Percentiles rank a stretch among this genome's conserved stretches.
phyloP scores from a whole-genome alignment of 805 yeast species.

The Groenewaldozyma tartarivorans region DNA sequence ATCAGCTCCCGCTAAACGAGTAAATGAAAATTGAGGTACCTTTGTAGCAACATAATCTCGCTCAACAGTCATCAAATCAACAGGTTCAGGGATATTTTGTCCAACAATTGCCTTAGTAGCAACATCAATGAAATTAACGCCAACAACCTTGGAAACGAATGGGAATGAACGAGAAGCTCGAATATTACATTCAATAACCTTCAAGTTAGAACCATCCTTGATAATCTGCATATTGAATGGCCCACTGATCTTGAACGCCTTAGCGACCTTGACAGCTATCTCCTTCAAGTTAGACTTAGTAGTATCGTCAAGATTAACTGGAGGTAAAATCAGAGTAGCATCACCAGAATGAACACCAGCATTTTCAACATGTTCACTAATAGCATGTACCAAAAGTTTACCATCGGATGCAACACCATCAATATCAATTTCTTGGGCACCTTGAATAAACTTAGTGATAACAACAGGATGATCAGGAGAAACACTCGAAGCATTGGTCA shows the following conservation, averaged over 20 bases:
- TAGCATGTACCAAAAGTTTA: conserved; percentile 82
- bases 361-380: conserved; percentile 95
- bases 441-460: conserved; percentile 88
- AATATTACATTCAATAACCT: conserved; percentile 97
- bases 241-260: conserved; percentile 92
- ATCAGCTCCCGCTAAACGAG: conserved; percentile 98
- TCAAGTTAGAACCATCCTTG: conserved; percentile 56
- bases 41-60: conserved; percentile 89
- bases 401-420: conserved; percentile 95
- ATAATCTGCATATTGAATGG: conserved; percentile 98
- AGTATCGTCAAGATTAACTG: conserved; percentile 61
- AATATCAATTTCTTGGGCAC: conserved; percentile 94
- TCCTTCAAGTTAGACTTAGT: conserved; percentile 68
- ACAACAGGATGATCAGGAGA: conserved; percentile 97
- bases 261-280: conserved; percentile 87
- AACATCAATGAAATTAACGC: conserved; percentile 87
- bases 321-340: conserved; percentile 92
- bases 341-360: conserved; percentile 99
- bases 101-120: conserved; percentile 81
- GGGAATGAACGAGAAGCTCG: conserved; percentile 99
- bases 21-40: conserved; percentile 97
- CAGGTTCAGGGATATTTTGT: conserved; percentile 63
- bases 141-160: conserved; percentile 94
- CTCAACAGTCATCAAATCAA: conserved; percentile 65
- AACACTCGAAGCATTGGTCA: conserved; percentile 82